Percentiles rank a stretch among this genome's conserved stretches.
Conservation (phyloP, 1,139 yeast species). For the Pichia sp. region DNA sequence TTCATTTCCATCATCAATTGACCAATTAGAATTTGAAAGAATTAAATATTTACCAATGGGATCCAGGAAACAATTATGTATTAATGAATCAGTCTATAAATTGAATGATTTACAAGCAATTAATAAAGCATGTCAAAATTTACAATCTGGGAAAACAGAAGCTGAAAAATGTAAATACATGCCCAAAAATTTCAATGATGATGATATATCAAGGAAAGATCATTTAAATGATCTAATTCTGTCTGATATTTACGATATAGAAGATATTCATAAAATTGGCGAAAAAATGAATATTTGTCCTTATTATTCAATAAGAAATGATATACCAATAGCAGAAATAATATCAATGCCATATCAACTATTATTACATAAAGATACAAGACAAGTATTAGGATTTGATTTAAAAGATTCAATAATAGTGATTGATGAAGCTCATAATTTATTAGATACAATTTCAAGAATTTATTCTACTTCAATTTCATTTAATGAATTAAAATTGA, state of each 20-base stretch:
- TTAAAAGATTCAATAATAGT: slow-evolving; percentile 62
- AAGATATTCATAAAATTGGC: slow-evolving; percentile 67
- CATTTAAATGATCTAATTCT: slow-evolving; percentile 57
- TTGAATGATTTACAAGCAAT: slow-evolving; percentile 47
- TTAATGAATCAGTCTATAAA: slow-evolving; percentile 50
- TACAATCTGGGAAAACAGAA: slow-evolving; percentile 39
- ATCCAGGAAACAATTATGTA: slow-evolving; percentile 81
- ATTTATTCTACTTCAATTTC: slow-evolving; percentile 61
- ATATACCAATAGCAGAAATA: slow-evolving; percentile 57
- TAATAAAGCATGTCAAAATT: slow-evolving; percentile 77
- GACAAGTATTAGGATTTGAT: slow-evolving; percentile 54
- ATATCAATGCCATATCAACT: slow-evolving; percentile 83
- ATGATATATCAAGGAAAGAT: slow-evolving; percentile 31
- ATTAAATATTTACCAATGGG: slow-evolving; percentile 64
- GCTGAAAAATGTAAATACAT: slow-evolving; percentile 45
- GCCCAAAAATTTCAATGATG: slow-evolving; percentile 33
- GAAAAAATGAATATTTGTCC: slow-evolving; percentile 60
- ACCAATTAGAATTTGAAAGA: slow-evolving; percentile 36
- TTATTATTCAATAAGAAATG: slow-evolving; percentile 65
- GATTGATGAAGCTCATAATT: slow-evolving; percentile 90
- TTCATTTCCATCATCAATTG: slow-evolving; percentile 55
- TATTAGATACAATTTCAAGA: slow-evolving; percentile 68
- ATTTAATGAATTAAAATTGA: slow-evolving; percentile 39
- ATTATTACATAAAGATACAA: slow-evolving; percentile 56
- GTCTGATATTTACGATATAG: slow-evolving; percentile 70